These are phyloP conservation scores for Leccinum solheimii DNA, from an alignment of 1,284 basidiomycete species.

Conservation along the genomic window DNA sequence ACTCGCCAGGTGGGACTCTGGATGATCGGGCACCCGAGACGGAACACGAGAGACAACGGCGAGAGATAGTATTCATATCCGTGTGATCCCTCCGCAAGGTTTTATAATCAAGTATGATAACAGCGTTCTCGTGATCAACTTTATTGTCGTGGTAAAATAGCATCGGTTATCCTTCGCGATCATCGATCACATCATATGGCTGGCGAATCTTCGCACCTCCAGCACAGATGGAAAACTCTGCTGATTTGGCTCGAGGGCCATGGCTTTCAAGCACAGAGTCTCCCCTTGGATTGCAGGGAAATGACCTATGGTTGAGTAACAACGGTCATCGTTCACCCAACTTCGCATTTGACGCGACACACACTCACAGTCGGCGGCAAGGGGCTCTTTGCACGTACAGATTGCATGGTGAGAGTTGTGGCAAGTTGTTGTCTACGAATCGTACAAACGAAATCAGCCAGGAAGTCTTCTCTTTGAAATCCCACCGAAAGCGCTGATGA, in stretches of 20 bases:
- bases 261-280: conserved; percentile 48
- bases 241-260: conserved; percentile 55
- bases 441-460: conserved; percentile 39
- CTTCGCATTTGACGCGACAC: conserved; percentile 9
- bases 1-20: not conserved
- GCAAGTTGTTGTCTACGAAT: not conserved
- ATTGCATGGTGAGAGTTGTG: conserved; percentile 43
- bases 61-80: not conserved
- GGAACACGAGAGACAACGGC: not conserved
- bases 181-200: conserved; percentile 8
- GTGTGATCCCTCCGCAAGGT: conserved; percentile 1
- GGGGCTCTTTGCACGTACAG: conserved; percentile 61
- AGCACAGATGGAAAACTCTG: conserved; percentile 48
- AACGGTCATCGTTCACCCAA: not conserved
- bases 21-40: conserved; percentile 7
- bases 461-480: conserved; percentile 63
- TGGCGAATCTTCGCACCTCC: conserved; percentile 4
- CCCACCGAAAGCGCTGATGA: conserved; percentile 70
- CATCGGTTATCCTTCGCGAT: not conserved
- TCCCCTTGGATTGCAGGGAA: conserved; percentile 49
- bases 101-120: not conserved
- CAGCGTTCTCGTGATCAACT: not conserved
- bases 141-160: not conserved
- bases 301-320: conserved; percentile 40
- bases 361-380: conserved; percentile 53